phyloP scores from a whole-genome alignment of 495 filamentous ascomycete species.

The Astrocystis sublimbata region DNA sequence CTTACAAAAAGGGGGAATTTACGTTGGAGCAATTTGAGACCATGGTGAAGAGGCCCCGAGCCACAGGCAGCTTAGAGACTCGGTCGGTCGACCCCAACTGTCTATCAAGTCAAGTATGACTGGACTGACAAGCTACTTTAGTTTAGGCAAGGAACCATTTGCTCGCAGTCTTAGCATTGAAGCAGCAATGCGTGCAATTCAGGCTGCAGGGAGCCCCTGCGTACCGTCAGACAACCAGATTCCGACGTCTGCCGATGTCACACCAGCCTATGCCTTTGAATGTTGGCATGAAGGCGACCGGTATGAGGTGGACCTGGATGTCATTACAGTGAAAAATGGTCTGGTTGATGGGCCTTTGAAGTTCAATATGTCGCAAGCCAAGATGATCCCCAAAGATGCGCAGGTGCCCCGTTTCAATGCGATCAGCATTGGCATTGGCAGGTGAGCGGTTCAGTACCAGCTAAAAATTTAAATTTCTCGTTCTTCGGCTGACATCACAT shows the following conservation, averaged over 20 bases:
- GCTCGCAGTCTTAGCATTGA: slow-evolving; percentile 3
- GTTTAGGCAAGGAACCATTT: slow-evolving; percentile 24
- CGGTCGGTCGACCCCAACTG: slow-evolving; percentile 30
- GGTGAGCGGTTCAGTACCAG: slow-evolving; percentile 28
- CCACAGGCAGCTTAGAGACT: slow-evolving; percentile 35
- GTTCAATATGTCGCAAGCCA: slow-evolving; percentile 13
- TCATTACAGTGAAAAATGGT: neutral
- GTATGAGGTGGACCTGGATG: slow-evolving; percentile 20
- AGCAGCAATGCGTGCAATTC: slow-evolving; percentile 29
- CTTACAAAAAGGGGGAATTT: slow-evolving; percentile 47
- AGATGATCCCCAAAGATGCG: slow-evolving; percentile 15
- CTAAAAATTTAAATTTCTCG: neutral
- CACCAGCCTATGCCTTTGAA: slow-evolving; percentile 27
- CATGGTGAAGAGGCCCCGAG: slow-evolving; percentile 42
- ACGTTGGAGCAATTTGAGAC: slow-evolving; percentile 51
- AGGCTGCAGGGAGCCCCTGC: slow-evolving; percentile 21
- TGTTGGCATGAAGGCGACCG: slow-evolving; percentile 15
- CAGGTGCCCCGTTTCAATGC: slow-evolving; percentile 34
- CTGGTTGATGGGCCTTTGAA: slow-evolving; percentile 1
- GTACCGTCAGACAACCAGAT: slow-evolving; percentile 29
- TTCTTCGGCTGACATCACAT: neutral
- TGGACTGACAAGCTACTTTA: slow-evolving; percentile 15
- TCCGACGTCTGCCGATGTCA: slow-evolving; percentile 17
- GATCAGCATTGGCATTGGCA: slow-evolving; percentile 41
- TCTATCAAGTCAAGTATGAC: neutral